Conservation (phyloP, 305 asterid genomes). For the Fraxinus greggii region DNA sequence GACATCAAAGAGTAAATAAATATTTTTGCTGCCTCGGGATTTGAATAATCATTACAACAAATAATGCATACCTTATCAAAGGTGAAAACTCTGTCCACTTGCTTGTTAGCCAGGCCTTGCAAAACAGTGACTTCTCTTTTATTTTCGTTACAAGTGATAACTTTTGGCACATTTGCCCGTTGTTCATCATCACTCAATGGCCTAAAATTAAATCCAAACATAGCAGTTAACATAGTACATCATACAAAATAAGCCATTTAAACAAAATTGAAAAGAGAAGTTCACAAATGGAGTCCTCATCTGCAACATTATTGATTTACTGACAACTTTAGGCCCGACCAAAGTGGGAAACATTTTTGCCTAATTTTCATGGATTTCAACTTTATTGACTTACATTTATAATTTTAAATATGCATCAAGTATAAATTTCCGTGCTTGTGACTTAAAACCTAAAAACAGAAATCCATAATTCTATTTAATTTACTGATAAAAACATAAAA, state of each 20-base stretch:
- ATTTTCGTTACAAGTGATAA: constrained; percentile 62
- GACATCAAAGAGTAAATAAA: not conserved
- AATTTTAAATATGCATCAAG: not conserved
- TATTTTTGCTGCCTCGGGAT: not conserved
- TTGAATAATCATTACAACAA: not conserved
- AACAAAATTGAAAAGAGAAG: not conserved
- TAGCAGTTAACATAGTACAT: not conserved
- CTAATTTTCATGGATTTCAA: not conserved
- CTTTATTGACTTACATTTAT: not conserved
- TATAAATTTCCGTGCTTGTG: not conserved
- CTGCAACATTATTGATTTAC: not conserved
- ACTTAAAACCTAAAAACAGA: not conserved
- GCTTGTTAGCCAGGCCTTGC: constrained; percentile 68
- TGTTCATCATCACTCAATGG: constrained; percentile 69
- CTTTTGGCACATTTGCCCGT: constrained; percentile 54
- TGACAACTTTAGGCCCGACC: not conserved
- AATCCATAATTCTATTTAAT: constrained; percentile 9
- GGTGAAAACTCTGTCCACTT: constrained; percentile 65
- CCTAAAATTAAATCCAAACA: constrained; percentile 36
- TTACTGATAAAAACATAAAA: not conserved
- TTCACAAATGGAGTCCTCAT: not conserved
- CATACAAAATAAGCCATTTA: not conserved
- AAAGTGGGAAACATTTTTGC: not conserved
- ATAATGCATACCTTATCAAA: constrained; percentile 62
- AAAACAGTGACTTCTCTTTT: constrained; percentile 63